Percentiles rank a stretch among this genome's conserved stretches.
phyloP scores from a whole-genome alignment of 169 alveolate species.

The Toxoplasma gondii region DNA sequence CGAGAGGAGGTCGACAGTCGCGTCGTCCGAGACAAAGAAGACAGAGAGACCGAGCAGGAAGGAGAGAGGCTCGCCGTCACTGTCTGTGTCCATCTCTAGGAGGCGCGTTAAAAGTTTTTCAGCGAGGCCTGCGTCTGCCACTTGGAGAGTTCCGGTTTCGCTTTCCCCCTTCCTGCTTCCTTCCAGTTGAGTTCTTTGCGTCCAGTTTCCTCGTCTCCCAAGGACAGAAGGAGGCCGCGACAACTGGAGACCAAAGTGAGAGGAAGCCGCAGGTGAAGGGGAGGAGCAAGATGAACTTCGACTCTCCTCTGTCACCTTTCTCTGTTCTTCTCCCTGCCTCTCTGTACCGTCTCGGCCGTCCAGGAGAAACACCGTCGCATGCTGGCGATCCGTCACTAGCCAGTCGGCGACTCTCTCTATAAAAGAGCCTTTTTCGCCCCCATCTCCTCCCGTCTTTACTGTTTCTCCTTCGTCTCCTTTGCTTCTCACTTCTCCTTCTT shows the following conservation, averaged over 20 bases:
- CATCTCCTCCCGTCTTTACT: no score
- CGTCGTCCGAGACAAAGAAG: background rate
- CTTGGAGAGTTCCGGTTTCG: background rate
- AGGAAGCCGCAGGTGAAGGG: background rate
- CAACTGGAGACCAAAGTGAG: background rate
- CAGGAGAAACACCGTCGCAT: constrained; percentile 11
- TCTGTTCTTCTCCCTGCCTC: background rate
- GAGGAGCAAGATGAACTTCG: background rate
- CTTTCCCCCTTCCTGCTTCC: background rate
- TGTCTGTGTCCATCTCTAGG: background rate
- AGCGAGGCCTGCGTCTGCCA: background rate
- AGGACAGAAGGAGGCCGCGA: background rate
- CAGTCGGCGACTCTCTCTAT: background rate
- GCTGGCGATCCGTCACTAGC: background rate
- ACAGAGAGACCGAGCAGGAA: background rate
- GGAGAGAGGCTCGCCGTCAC: background rate
- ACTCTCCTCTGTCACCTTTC: background rate
- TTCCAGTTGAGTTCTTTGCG: background rate
- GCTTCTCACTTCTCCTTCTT: background rate
- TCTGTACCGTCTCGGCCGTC: background rate
- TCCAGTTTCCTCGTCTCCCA: background rate
- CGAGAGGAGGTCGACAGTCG: background rate
- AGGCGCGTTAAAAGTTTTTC: background rate
- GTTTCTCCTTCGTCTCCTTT: background rate
- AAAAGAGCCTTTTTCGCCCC: background rate